Evolutionary conservation across 257 asterid genomes (phyloP).

Genomic region (Solanum pimpinellifolium): DNA sequence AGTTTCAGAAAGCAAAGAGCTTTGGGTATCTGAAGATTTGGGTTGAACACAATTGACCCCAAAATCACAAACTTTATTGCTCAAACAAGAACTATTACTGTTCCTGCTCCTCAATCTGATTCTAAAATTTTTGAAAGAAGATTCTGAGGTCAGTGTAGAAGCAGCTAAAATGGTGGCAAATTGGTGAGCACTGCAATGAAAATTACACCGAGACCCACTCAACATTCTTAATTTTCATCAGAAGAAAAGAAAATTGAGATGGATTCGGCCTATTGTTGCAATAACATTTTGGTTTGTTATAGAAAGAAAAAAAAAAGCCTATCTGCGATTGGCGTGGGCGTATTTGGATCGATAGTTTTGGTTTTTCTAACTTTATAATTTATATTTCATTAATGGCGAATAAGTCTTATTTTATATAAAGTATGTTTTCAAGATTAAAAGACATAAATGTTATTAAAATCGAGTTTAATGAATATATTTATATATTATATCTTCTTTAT

Average conservation of each 20-base stretch:
- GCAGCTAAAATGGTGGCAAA: neutral
- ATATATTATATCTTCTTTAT: too few relatives aligned
- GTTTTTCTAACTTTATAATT: neutral
- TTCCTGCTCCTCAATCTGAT: neutral
- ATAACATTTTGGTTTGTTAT: neutral
- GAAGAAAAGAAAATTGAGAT: neutral
- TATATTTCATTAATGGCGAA: neutral
- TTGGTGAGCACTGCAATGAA: neutral
- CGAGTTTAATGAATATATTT: too few relatives aligned
- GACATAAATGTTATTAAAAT: too few relatives aligned
- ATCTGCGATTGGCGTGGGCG: neutral
- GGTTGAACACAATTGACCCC: conserved; percentile 1
- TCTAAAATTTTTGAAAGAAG: neutral
- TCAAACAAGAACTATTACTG: neutral
- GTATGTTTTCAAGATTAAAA: too few relatives aligned
- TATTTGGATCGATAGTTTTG: neutral
- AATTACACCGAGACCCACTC: neutral
- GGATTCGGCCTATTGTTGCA: neutral
- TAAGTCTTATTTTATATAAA: neutral
- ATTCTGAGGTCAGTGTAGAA: neutral
- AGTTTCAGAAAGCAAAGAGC: neutral
- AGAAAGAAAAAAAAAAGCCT: neutral
- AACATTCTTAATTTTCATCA: neutral
- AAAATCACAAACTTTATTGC: conserved; percentile 32
- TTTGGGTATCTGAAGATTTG: neutral